Evolutionary conservation across 306 rosid species (phyloP), one percentile per base, ranked within the genome.

Genomic region (Ormosia emarginata): DNA sequence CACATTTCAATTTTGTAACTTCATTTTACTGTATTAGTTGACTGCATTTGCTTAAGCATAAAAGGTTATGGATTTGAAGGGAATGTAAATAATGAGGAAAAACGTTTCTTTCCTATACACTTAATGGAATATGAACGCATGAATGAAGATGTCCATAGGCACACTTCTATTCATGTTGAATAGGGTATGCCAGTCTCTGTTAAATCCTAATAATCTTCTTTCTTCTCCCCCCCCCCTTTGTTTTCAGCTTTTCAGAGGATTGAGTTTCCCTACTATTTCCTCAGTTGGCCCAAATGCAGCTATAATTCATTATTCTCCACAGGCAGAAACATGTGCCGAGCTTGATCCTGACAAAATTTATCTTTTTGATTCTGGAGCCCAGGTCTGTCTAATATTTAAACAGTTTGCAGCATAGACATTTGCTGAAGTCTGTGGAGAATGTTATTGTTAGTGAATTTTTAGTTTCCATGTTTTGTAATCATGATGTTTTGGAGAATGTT

Each of bases 201-300:
- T 57, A 14, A 52, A 55, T 75, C 57, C 53, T 52, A 30, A 30
- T 50, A 29, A 6, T 73, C 32, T 69, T 24, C 24, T 24, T 24
- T 24, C 24, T 24, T 24, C 80, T 39, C 68, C 53, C 61, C 83
- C 71, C 18, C 32, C 55, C 15, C 11, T 56, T 46, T 61, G 41
- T 81, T 80, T 84, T 77, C 97, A 96, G 99, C 81, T 88, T 78
- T 96, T 96, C 85, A 92, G 91, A 86, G 99, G 99, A 88, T 84
- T 92, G 75, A 93, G 99, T 86, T 96, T 96, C 83, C 98, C 98
- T 44, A 93, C 98, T 64, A 96, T 96, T 87, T 96, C 99, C 37
- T 92, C 98, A 3, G 97, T 96, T 75, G 99, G 99, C 39, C 87
- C 99, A 87, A 96, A 96, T 93, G 99, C 98, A 6, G 99, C 99